These are phyloP conservation scores for Quercus lobata DNA, from an alignment of 331 rosid genomes.

Conservation along the genomic window DNA sequence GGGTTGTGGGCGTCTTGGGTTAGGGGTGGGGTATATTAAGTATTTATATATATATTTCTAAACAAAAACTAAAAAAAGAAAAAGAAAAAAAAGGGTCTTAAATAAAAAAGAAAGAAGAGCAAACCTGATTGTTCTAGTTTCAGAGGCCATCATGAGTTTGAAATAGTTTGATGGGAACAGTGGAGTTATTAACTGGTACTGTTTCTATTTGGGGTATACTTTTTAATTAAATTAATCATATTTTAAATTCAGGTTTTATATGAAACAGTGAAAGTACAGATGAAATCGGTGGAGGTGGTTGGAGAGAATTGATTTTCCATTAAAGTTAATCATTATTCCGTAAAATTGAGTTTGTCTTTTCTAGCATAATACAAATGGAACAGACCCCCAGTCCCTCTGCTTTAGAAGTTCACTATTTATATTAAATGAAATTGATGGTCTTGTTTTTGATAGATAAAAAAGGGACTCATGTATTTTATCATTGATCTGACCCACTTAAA, in stretches of 20 bases:
- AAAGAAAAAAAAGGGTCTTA: no score
- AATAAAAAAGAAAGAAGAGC: background rate
- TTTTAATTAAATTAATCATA: background rate
- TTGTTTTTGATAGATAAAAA: no score
- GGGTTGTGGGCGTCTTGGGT: no score
- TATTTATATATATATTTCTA: no score
- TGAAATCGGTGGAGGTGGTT: conserved; percentile 20
- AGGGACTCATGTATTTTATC: fast-evolving
- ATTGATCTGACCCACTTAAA: no score
- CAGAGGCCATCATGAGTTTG: conserved; percentile 1
- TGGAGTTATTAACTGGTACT: background rate
- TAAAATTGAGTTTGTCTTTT: conserved; percentile 8
- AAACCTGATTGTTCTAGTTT: conserved; percentile 17
- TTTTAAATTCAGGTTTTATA: background rate
- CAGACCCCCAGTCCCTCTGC: background rate
- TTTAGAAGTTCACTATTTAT: background rate
- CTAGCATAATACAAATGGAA: background rate
- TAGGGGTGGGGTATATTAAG: no score
- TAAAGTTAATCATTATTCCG: conserved; percentile 15
- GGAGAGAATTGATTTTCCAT: conserved; percentile 7
- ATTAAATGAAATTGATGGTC: background rate
- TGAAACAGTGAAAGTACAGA: no score
- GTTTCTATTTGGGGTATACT: background rate
- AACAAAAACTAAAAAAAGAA: no score
- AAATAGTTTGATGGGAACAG: background rate